A percentile compares a stretch with the other conserved stretches of the same genome.
Evolutionary conservation across 768 basidiomycete species (phyloP).

Genomic region (Phallus indusiatus): DNA sequence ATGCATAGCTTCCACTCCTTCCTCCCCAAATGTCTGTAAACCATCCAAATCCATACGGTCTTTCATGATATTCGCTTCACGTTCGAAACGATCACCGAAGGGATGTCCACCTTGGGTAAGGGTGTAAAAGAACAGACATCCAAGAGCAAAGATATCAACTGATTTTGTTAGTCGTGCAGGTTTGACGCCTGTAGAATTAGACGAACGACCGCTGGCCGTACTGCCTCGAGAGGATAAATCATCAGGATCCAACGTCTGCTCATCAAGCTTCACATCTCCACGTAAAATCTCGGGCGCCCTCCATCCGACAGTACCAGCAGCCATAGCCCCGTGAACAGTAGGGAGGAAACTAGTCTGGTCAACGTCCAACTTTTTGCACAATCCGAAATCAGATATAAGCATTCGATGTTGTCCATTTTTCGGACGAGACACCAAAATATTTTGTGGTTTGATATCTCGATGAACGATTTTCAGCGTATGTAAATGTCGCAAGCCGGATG

Average conservation of each 20-base stretch:
- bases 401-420: slow-evolving; percentile 61
- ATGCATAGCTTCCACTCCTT: slow-evolving; percentile 83
- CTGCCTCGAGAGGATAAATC: slow-evolving; percentile 63
- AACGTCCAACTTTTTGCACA: slow-evolving; percentile 89
- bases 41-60: slow-evolving; percentile 61
- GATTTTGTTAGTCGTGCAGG: slow-evolving; percentile 80
- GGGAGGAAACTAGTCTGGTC: slow-evolving; percentile 97
- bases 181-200: slow-evolving; percentile 26
- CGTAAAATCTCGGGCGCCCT: slow-evolving; percentile 92
- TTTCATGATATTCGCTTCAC: slow-evolving; percentile 90
- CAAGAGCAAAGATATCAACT: slow-evolving; percentile 93
- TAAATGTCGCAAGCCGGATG: slow-evolving; percentile 80
- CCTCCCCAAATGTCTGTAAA: slow-evolving; percentile 79
- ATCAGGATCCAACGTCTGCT: slow-evolving; percentile 38
- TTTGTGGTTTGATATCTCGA: slow-evolving; percentile 97
- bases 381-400: slow-evolving; percentile 94
- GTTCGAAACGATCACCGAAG: slow-evolving; percentile 85
- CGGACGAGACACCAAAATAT: slow-evolving; percentile 77
- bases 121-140: slow-evolving; percentile 91
- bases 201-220: slow-evolving; percentile 31
- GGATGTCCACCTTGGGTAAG: slow-evolving; percentile 88
- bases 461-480: slow-evolving; percentile 95
- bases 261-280: slow-evolving; percentile 90
- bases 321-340: slow-evolving; percentile 81
- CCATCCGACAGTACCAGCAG: slow-evolving; percentile 94